Evolutionary conservation across 2,329 filamentous ascomycete species (phyloP), one percentile per base, ranked within the genome.

Genomic region (Penicillium sp.): DNA sequence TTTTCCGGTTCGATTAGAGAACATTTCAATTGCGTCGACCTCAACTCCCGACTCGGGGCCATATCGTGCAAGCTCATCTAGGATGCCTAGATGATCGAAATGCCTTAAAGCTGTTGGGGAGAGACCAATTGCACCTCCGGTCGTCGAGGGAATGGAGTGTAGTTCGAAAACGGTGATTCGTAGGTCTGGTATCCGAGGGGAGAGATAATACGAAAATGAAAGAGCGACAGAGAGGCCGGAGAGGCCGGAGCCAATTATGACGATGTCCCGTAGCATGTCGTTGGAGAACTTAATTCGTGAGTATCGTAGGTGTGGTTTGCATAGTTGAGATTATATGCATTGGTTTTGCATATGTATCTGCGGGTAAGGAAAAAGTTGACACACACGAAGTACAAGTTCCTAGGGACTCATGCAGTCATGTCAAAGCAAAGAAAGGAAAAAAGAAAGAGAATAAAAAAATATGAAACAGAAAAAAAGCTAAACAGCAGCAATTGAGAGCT

Each of bases 61-160:
- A 62, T 72, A 67, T 2, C 68, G 65, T 46, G 71, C 62, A 20
- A 77, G 60, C 52, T 74, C 71, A 1, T 68, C 60, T 2, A 77
- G 63, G 2, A 77, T 70, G 1, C 74, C 74, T 4, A 78, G 63
- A 35, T 73, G 68, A 24, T 74, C 70, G 5, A 78, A 69, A 60
- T 77, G 72, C 7, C 75, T 66, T 40, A 77, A 68, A 2, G 74
- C 76, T 9, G 75, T 74, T 1, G 76, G 75, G 0, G 74, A 76
- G 18, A 78, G 62, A 56, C 75, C 75, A 56, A 78, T 74, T 3
- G 75, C 74, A 9, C 75, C 75, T 8, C 75, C 75, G 12, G 73
- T 71, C 5, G 74, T 77, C 0, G 74, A 73, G 6, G 74, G 68
- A 7, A 74, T 61, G 16, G 72, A 66, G 56, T 74, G 69, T 21